These are phyloP conservation scores for Hyphopichia pseudoburtonii DNA, from an alignment of 1,139 yeast genomes.

Conservation along the genomic window DNA sequence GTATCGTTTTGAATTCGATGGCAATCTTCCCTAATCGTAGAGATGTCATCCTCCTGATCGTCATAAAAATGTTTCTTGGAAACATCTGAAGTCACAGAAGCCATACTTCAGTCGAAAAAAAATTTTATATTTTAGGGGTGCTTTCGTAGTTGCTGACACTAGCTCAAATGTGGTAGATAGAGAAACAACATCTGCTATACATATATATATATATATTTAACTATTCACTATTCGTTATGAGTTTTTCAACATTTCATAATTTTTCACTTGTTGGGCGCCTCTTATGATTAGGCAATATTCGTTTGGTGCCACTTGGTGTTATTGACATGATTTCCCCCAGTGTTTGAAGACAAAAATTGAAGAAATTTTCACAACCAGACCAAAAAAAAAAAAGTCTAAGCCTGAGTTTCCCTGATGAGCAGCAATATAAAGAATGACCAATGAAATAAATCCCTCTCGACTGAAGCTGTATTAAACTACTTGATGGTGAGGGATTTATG, in stretches of 20 bases:
- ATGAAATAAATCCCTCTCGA: slow-evolving; percentile 1
- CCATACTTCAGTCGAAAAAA: too few relatives aligned
- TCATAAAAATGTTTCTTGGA: slow-evolving; percentile 2
- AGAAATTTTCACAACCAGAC: too few relatives aligned
- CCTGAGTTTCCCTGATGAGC: too few relatives aligned
- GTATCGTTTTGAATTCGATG: background rate
- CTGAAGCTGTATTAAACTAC: too few relatives aligned
- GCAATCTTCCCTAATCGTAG: background rate
- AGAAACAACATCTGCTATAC: background rate
- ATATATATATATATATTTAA: background rate
- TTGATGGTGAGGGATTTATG: too few relatives aligned
- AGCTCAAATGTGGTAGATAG: too few relatives aligned
- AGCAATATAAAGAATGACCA: too few relatives aligned
- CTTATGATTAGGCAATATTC: background rate
- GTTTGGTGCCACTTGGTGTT: background rate
- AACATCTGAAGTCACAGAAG: slow-evolving; percentile 1
- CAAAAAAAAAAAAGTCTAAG: too few relatives aligned
- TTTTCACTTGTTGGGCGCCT: background rate
- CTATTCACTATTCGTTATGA: background rate
- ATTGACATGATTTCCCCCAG: background rate
- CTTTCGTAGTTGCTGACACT: background rate
- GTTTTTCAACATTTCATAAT: background rate
- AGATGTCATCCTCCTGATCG: slow-evolving; percentile 1
- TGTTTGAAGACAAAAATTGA: background rate
- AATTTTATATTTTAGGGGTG: background rate